Base-by-base conservation (phyloP, 192 early-diverging fungal species). In the Dispira parvispora region DNA sequence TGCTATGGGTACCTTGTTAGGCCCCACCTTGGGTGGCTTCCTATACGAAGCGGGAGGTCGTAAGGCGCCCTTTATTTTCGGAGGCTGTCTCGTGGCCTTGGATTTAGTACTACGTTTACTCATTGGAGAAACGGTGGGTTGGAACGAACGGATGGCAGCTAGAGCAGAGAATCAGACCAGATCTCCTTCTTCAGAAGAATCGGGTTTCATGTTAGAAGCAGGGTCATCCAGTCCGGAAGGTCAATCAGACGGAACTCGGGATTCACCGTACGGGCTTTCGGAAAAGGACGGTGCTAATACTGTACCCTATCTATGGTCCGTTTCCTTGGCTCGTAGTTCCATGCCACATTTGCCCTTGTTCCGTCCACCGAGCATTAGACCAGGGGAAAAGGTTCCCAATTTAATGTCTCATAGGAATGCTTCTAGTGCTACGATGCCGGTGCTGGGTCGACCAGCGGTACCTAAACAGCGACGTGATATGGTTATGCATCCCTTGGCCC, bases 21-120 rank as follows among this genome's bases (percentile, higher is more conserved):
- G 88, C 1, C 84, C 86, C 1, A 68, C 83, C 28, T 45, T 87
- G 12, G 88, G 86, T 45, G 86, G 82, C 13, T 68, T 74, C 47
- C 71, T 90, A 10, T 85, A 79, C 61, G 75, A 79, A 16, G 79
- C 76, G 21, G 81, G 82, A 52, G 88, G 88, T 58, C 75, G 77
- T 21, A 69, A 71, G 11, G 80, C 84, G 13, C 85, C 86, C 20
- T 86, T 87, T 52, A 75, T 83, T n/a, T 83, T 90, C 67, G 82
- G 82, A 43, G 80, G 75, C 20, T 79, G 65, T 5, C 68, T 90
- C 20, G 73, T 80, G 0, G 65, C 66, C 8, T 23, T 84, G 10
- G 83, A 88, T 61, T 78, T 90, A 56, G 56, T 81, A 12, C 73
- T 71, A 53, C 78, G 83, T 14, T 63, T 84, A 32, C 70, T 83